Evolutionary conservation across 352 stramenopile species (phyloP).

Genomic region (Phytophthora fragariaefolia): DNA sequence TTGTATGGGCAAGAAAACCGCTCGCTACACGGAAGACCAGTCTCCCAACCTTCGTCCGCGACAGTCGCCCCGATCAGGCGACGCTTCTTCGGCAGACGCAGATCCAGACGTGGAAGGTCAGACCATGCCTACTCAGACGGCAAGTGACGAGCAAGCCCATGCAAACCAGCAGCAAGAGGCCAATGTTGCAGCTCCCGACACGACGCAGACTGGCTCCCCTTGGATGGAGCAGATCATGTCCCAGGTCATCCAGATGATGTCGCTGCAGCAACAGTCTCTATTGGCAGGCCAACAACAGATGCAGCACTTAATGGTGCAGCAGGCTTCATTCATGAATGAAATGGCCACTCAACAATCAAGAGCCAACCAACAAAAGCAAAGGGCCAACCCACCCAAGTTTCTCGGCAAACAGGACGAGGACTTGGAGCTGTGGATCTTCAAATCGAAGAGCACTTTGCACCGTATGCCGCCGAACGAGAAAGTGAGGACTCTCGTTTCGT

Average conservation of each 20-base stretch:
- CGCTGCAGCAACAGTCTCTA: not conserved
- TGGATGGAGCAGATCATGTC: no score
- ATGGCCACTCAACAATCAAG: conserved; percentile 2
- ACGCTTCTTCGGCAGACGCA: not conserved
- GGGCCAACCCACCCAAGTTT: conserved; percentile 18
- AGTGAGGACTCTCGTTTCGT: conserved; percentile 10
- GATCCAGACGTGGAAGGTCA: no score
- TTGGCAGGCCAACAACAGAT: conserved; percentile 3
- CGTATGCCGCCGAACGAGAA: not conserved
- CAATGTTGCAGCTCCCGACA: not conserved
- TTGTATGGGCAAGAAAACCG: not conserved
- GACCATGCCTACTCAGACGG: no score
- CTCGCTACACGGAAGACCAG: not conserved
- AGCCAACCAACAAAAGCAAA: conserved; percentile 25
- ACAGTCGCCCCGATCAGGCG: not conserved
- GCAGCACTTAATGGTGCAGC: conserved; percentile 18
- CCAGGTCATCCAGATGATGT: not conserved
- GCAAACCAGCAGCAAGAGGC: conserved; percentile 11
- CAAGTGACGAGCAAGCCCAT: not conserved
- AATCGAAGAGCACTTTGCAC: conserved; percentile 17
- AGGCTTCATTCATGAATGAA: conserved; percentile 13
- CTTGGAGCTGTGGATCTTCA: conserved; percentile 19
- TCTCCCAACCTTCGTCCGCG: not conserved
- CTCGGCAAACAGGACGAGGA: conserved; percentile 11
- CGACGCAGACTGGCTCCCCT: not conserved